Evolutionary conservation across 805 yeast genomes (phyloP), one percentile per base, ranked within the genome.

Genomic region (Barnettozyma sucrosica): DNA sequence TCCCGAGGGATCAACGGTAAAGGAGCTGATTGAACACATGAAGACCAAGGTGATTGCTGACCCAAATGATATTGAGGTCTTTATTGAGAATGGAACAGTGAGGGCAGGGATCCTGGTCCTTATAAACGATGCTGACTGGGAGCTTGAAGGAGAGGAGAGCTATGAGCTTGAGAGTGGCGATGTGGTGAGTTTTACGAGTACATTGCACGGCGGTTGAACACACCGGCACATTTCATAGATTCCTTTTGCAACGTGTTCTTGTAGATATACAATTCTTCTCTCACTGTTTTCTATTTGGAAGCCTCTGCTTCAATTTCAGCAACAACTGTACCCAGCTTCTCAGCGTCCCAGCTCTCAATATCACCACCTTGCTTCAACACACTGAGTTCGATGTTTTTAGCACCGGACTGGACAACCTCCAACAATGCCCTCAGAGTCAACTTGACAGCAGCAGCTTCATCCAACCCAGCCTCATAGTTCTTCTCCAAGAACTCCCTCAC

Each of bases 351-450:
- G 46, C 70, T 68, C 53, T 76, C 76, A 55, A 87, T 76, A 34
- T 74, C 67, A 55, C 75, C 70, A 45, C 79, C 80, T 26, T 97
- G 86, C 52, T 79, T 80, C 78, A 92, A 80, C 34, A 93, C 83
- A 4, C 95, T 85, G 44, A 93, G 81, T 69, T 93, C 99, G 63
- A 93, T 90, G 67, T 93, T 93, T 65, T 88, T 87, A 40, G 97
- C 95, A 37, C 99, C 99, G 3, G 97, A 90, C 71, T 93, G 98
- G 21, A 93, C 99, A 43, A 93, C 97, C 67, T 93, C 99, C 58
- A 93, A 75, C 57, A 93, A 74, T 16, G 95, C 81, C 70, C 86
- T 87, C 44, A 93, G 81, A 3, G 97, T 81, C 60, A 93, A 80
- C 57, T 80, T 80, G 47, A 90, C 73, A 20, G 97, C 84, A 34